phyloP scores from a whole-genome alignment of 2,329 filamentous ascomycete species.

The Camillea tinctor region DNA sequence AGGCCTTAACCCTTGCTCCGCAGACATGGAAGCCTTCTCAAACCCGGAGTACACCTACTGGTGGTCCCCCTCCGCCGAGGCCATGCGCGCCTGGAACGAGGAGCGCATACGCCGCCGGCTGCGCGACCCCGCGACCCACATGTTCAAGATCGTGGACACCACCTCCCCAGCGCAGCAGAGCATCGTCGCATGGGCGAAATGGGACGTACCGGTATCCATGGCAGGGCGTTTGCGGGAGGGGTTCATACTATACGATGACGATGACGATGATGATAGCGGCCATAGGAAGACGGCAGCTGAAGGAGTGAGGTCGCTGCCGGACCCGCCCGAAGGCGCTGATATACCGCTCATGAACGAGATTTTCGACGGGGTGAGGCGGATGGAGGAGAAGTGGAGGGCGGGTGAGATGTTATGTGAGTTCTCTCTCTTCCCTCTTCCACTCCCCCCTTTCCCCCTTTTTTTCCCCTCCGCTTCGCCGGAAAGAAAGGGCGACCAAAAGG shows the following conservation, averaged over 20 bases:
- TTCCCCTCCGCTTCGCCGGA: too few relatives aligned
- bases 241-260: slow-evolving; percentile 21
- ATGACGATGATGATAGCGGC: slow-evolving; percentile 1
- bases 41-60: slow-evolving; percentile 28
- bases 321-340: slow-evolving; percentile 22
- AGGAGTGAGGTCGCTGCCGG: not conserved
- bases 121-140: slow-evolving; percentile 22
- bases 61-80: slow-evolving; percentile 22
- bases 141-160: slow-evolving; percentile 30
- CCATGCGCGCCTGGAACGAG: slow-evolving; percentile 27
- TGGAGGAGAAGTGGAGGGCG: slow-evolving; percentile 25
- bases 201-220: slow-evolving; percentile 23
- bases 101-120: slow-evolving; percentile 26
- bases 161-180: slow-evolving; percentile 1
- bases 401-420: slow-evolving; percentile 27
- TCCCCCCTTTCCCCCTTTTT: not conserved
- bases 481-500: not conserved
- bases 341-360: slow-evolving; percentile 20
- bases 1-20: not conserved
- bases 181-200: slow-evolving; percentile 28
- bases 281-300: not conserved
- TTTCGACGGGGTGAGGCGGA: slow-evolving; percentile 17
- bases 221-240: slow-evolving; percentile 16
- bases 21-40: slow-evolving; percentile 28
- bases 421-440: too few relatives aligned